These are phyloP conservation scores for Chlorophyllum brunneum DNA, from an alignment of 768 basidiomycete species.

Conservation along the genomic window DNA sequence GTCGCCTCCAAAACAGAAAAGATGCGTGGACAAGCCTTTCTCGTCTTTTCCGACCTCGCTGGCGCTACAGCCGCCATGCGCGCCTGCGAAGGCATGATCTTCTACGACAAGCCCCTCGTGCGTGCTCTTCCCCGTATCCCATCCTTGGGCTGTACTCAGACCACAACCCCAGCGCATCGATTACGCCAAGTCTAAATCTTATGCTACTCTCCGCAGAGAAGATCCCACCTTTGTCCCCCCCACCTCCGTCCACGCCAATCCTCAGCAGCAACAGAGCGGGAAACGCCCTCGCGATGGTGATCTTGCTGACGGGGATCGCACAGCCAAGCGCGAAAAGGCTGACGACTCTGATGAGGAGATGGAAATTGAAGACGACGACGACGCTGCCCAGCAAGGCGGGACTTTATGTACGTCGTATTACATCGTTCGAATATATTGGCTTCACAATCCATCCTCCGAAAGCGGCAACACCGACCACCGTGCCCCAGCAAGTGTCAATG, in stretches of 20 bases:
- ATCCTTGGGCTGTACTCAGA: constrained; percentile 7
- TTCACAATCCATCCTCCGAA: constrained; percentile 27
- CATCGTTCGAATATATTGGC: constrained; percentile 21
- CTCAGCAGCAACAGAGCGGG: constrained; percentile 35
- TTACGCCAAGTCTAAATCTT: constrained; percentile 88
- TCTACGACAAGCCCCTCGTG: constrained; percentile 92
- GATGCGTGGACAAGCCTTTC: constrained; percentile 93
- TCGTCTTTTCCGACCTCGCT: constrained; percentile 90
- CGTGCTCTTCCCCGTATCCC: constrained; percentile 26
- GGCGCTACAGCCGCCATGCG: constrained; percentile 91
- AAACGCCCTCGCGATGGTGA: constrained; percentile 71
- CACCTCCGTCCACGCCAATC: constrained; percentile 56
- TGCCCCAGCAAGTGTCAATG: constrained; percentile 48
- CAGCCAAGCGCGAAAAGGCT: constrained; percentile 65
- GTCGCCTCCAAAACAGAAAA: constrained; percentile 82
- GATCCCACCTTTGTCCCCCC: constrained; percentile 82
- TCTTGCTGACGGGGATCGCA: constrained; percentile 46
- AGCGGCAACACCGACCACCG: constrained; percentile 31
- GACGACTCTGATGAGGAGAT: constrained; percentile 69
- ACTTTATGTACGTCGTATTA: constrained; percentile 43
- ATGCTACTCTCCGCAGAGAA: constrained; percentile 75
- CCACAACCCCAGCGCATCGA: constrained; percentile 64
- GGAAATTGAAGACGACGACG: constrained; percentile 95
- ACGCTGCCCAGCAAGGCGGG: constrained; percentile 46
- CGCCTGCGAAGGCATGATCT: constrained; percentile 87